A percentile compares a stretch with the other conserved stretches of the same genome.
phyloP scores from a whole-genome alignment of 768 basidiomycete genomes.

The Cyclocybe aegerita region DNA sequence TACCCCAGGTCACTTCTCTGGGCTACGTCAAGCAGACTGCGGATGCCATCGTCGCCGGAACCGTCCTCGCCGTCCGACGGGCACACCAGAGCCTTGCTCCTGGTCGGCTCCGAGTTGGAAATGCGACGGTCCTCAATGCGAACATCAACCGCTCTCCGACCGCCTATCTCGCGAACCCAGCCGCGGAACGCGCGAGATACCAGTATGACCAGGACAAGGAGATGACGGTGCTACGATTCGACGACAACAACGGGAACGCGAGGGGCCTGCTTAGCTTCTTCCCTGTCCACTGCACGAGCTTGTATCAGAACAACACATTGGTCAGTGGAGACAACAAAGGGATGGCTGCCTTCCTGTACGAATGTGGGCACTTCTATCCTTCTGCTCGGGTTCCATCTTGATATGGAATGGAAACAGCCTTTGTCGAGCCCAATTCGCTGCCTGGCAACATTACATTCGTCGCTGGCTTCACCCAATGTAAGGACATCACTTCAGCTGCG shows the following conservation, averaged over 20 bases:
- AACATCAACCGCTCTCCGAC: slow-evolving; percentile 77
- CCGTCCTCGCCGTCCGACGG: slow-evolving; percentile 64
- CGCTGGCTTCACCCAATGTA: slow-evolving; percentile 76
- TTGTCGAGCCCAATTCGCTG: slow-evolving; percentile 59
- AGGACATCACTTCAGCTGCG: slow-evolving; percentile 17
- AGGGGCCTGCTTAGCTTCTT: slow-evolving; percentile 75
- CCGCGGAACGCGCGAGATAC: slow-evolving; percentile 64
- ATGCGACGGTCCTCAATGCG: slow-evolving; percentile 64
- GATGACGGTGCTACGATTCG: slow-evolving; percentile 65
- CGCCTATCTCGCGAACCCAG: slow-evolving; percentile 76
- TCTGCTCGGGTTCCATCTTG: not conserved
- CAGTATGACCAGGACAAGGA: slow-evolving; percentile 75
- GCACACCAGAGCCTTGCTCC: slow-evolving; percentile 63
- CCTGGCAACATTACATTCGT: slow-evolving; percentile 73
- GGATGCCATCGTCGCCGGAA: slow-evolving; percentile 69
- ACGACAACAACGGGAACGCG: slow-evolving; percentile 54
- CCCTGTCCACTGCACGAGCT: slow-evolving; percentile 76
- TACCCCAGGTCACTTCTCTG: slow-evolving; percentile 73
- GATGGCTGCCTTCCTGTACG: slow-evolving; percentile 80
- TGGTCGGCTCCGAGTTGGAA: slow-evolving; percentile 63
- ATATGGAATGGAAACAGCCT: slow-evolving; percentile 36
- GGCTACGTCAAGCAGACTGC: slow-evolving; percentile 75
- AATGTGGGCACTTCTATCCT: slow-evolving; percentile 41
- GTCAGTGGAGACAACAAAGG: slow-evolving; percentile 84
- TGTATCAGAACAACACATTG: slow-evolving; percentile 87